A percentile compares a stretch with the other conserved stretches of the same genome.
Evolutionary conservation across 2,329 filamentous ascomycete species (phyloP).

Genomic region (Aspergillus sp.): DNA sequence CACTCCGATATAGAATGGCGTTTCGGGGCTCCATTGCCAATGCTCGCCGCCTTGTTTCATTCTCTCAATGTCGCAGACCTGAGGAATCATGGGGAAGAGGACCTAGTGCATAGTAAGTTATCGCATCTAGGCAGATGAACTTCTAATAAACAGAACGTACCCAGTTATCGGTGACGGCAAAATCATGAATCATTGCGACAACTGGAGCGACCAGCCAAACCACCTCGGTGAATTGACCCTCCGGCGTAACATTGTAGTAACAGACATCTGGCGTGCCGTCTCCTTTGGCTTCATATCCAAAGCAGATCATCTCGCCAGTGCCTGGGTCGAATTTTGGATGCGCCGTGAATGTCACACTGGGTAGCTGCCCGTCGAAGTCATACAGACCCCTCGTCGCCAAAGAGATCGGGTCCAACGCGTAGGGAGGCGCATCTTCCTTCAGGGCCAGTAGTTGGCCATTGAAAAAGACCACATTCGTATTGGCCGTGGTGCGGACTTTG

Average conservation of each 20-base stretch:
- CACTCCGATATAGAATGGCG: constrained; percentile 29
- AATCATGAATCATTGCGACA: constrained; percentile 44
- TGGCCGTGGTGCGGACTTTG: constrained; percentile 41
- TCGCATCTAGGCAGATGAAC: background rate
- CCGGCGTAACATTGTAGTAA: constrained; percentile 30
- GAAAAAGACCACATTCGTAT: constrained; percentile 62
- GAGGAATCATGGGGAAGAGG: constrained; percentile 38
- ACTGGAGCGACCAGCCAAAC: constrained; percentile 38
- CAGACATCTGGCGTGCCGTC: constrained; percentile 40
- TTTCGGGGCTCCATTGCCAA: constrained; percentile 38
- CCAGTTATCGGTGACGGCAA: constrained; percentile 42
- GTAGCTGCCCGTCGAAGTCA: constrained; percentile 51
- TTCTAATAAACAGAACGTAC: constrained; percentile 10
- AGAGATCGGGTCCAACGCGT: constrained; percentile 48
- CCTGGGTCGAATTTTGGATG: constrained; percentile 54
- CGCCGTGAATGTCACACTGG: constrained; percentile 48
- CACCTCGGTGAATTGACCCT: constrained; percentile 30
- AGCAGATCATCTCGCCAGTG: constrained; percentile 52
- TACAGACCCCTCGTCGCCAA: constrained; percentile 51
- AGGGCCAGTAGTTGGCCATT: constrained; percentile 46
- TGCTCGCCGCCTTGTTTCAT: constrained; percentile 42
- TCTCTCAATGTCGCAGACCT: constrained; percentile 34
- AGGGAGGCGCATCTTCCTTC: constrained; percentile 56
- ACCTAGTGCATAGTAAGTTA: constrained; percentile 21
- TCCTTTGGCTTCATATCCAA: constrained; percentile 48